Percentiles rank a stretch among this genome's conserved stretches.
Conservation (phyloP, 345 rosid genomes). For the Syzygium oleosum region DNA sequence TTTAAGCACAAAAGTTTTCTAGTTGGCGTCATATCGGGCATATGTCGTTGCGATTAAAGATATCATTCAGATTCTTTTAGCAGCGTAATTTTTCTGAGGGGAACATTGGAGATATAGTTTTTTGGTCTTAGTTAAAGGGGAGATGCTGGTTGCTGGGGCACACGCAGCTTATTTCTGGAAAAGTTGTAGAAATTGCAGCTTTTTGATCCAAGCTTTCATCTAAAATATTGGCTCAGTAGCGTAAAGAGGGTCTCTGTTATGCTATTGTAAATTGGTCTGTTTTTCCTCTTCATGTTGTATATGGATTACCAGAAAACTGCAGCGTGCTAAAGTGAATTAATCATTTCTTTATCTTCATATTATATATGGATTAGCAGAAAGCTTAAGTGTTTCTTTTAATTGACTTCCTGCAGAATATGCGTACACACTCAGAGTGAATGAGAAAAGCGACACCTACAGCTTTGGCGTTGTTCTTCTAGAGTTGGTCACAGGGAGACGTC, state of each 20-base stretch:
- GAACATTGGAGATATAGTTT: not conserved
- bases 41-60: not conserved
- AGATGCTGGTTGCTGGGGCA: not conserved
- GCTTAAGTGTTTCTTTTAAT: not conserved
- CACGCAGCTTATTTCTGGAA: not conserved
- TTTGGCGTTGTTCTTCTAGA: slow-evolving; percentile 94
- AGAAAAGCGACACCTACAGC: slow-evolving; percentile 98
- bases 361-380: not conserved
- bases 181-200: not conserved
- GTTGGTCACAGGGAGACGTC: slow-evolving; percentile 76
- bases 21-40: not conserved
- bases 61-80: not conserved
- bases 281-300: not conserved
- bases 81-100: not conserved
- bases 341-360: not conserved
- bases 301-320: not conserved
- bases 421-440: slow-evolving; percentile 93
- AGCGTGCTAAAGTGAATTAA: not conserved
- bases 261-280: not conserved
- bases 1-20: not conserved
- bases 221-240: not conserved
- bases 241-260: not conserved
- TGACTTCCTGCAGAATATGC: slow-evolving; percentile 68
- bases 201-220: not conserved
- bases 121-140: not conserved